Percentiles rank a stretch among this genome's conserved stretches.
phyloP scores from a whole-genome alignment of 768 basidiomycete species.

The Trametes sanguinea region DNA sequence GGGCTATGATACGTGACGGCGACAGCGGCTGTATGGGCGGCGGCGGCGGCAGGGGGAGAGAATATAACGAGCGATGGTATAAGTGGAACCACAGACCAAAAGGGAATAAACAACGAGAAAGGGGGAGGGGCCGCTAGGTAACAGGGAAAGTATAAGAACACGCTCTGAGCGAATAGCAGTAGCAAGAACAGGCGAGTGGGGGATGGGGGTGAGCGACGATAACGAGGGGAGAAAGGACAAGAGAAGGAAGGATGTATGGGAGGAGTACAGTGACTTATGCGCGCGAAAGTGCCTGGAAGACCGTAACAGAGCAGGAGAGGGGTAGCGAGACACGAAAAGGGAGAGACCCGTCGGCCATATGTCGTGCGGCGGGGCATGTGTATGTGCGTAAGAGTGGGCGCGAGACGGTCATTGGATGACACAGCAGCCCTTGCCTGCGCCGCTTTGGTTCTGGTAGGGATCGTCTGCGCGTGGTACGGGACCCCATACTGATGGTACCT shows the following conservation, averaged over 20 bases:
- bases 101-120: conserved; percentile 19
- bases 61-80: conserved; percentile 32
- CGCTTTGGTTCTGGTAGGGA: conserved; percentile 81
- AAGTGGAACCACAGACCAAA: conserved; percentile 21
- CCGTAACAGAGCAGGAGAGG: conserved; percentile 12
- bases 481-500: conserved; percentile 96
- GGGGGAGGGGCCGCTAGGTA: not conserved
- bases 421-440: conserved; percentile 31
- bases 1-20: conserved; percentile 1
- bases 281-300: conserved; percentile 6
- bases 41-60: not conserved
- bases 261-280: conserved; percentile 13
- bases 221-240: not conserved
- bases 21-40: not conserved
- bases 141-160: not conserved
- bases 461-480: conserved; percentile 87
- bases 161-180: not conserved
- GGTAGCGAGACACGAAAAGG: not conserved
- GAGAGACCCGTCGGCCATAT: not conserved
- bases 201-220: not conserved
- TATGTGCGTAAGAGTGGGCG: conserved; percentile 1
- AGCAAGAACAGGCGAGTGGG: conserved; percentile 2
- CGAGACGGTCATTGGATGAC: conserved; percentile 31
- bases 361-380: not conserved
- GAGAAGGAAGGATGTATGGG: not conserved